These are phyloP conservation scores for Pyrenula massariospora DNA, from an alignment of 495 filamentous ascomycete species.

Conservation along the genomic window DNA sequence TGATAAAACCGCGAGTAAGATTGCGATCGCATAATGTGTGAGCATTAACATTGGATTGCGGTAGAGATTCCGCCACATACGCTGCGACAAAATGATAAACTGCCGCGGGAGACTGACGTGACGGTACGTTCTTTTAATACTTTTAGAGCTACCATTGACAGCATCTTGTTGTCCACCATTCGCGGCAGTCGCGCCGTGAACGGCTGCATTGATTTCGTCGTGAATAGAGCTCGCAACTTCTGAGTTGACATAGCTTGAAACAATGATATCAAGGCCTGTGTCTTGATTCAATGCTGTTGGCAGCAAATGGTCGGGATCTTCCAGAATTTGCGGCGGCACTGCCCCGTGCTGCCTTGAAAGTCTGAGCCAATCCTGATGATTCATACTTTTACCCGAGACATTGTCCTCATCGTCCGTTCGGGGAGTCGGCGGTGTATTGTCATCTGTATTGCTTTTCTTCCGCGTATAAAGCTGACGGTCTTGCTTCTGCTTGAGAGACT, in stretches of 20 bases:
- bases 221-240: constrained; percentile 67
- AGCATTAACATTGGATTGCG: constrained; percentile 98
- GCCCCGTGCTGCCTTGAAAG: constrained; percentile 54
- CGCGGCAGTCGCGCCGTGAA: constrained; percentile 43
- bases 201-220: constrained; percentile 65
- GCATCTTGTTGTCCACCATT: constrained; percentile 44
- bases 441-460: constrained; percentile 49
- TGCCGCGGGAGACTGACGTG: constrained; percentile 69
- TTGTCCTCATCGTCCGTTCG: constrained; percentile 57
- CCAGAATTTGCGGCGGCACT: constrained; percentile 48
- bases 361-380: constrained; percentile 52
- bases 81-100: constrained; percentile 75
- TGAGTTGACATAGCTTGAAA: constrained; percentile 62
- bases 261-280: constrained; percentile 74
- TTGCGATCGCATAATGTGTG: constrained; percentile 97
- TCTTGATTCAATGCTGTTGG: constrained; percentile 43
- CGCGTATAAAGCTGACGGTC: constrained; percentile 85
- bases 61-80: constrained; percentile 97
- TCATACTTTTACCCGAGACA: constrained; percentile 47
- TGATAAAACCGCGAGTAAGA: constrained; percentile 84
- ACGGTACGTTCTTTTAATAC: constrained; percentile 60
- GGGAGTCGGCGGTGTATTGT: constrained; percentile 39
- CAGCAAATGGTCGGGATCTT: constrained; percentile 70
- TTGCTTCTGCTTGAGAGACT: constrained; percentile 71
- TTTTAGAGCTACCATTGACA: constrained; percentile 41